Percentiles rank a stretch among this genome's conserved stretches.
phyloP scores from a whole-genome alignment of 148 eudicot species.

The Nepenthes gracilis region DNA sequence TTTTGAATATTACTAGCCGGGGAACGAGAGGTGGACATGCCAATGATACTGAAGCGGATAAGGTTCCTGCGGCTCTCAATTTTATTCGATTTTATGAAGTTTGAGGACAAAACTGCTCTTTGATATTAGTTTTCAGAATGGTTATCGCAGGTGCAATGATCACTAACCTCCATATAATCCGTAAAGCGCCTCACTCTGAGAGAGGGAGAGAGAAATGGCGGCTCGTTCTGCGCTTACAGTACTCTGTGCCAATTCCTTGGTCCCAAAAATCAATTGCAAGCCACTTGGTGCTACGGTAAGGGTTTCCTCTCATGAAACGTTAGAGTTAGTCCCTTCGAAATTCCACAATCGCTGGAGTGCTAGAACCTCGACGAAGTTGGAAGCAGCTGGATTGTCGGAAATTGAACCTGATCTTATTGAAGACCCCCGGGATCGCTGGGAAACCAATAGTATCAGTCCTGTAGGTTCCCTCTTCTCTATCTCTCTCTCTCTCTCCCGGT shows the following conservation, averaged over 20 bases:
- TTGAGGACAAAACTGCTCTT: no score
- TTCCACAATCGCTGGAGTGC: constrained; percentile 2
- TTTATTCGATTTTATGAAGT: no score
- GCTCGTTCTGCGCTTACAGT: constrained; percentile 15
- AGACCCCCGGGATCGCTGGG: constrained; percentile 73
- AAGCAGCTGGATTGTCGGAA: constrained; percentile 57
- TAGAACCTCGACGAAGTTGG: constrained; percentile 21
- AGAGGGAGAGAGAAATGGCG: constrained; percentile 17
- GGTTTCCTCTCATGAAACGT: constrained; percentile 5
- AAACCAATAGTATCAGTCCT: constrained; percentile 35
- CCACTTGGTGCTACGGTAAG: constrained; percentile 5
- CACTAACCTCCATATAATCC: no score
- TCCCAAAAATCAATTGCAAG: constrained; percentile 20
- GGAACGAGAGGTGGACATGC: no score
- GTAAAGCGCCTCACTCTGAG: neutral
- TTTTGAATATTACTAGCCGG: no score
- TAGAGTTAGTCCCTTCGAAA: constrained; percentile 2
- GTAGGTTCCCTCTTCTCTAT: constrained; percentile 26
- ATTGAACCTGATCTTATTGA: constrained; percentile 82
- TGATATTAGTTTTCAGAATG: no score
- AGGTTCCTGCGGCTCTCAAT: no score
- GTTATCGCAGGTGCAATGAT: no score
- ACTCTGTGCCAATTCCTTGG: constrained; percentile 14
- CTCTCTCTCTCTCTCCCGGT: neutral
- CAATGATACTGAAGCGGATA: no score